A percentile compares a stretch with the other conserved stretches of the same genome.
These are phyloP conservation scores for Mercurialis annua DNA, from an alignment of 345 rosid genomes.

Conservation along the genomic window DNA sequence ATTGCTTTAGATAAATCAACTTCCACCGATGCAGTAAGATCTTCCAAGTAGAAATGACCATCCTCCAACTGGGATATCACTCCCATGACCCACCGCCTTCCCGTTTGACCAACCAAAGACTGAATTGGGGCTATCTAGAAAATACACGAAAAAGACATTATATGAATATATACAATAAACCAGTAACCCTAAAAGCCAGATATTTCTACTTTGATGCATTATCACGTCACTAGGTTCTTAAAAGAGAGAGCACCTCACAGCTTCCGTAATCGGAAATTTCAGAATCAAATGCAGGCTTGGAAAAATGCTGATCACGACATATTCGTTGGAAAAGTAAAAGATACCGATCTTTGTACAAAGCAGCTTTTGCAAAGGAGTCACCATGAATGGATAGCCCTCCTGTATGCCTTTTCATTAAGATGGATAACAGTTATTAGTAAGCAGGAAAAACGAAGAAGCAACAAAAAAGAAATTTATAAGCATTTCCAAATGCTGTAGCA, in stretches of 20 bases:
- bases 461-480: neutral
- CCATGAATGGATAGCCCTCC: slow-evolving; percentile 68
- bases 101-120: slow-evolving; percentile 66
- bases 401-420: slow-evolving; percentile 38
- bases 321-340: slow-evolving; percentile 74
- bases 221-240: neutral
- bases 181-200: neutral
- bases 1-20: slow-evolving; percentile 83
- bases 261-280: slow-evolving; percentile 56
- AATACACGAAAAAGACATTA: neutral
- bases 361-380: slow-evolving; percentile 67
- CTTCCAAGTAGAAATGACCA: slow-evolving; percentile 91
- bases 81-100: slow-evolving; percentile 95
- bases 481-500: neutral
- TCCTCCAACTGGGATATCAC: slow-evolving; percentile 95
- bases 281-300: slow-evolving; percentile 68
- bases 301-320: slow-evolving; percentile 72
- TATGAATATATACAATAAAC: neutral
- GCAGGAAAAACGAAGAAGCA: neutral
- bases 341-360: slow-evolving; percentile 70
- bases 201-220: neutral
- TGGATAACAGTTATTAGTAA: neutral
- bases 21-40: slow-evolving; percentile 91
- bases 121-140: slow-evolving; percentile 74
- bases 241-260: slow-evolving; percentile 52